Conservation (phyloP, 176 grass and related monocot genomes). For the Dactylis glomerata region DNA sequence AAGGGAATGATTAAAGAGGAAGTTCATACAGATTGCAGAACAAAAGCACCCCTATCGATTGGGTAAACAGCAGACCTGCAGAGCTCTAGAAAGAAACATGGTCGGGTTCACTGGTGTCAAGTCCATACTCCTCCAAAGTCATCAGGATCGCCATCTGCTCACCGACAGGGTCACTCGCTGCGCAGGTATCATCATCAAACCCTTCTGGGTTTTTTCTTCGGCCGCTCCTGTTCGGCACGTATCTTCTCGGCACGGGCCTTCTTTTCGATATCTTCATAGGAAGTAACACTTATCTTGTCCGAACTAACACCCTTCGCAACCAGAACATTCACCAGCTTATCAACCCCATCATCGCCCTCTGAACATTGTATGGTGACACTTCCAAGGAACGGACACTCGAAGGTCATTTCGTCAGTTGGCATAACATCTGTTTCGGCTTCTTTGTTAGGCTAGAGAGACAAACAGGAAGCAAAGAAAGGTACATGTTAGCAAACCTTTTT, state of each 20-base stretch:
- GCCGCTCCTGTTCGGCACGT: neutral
- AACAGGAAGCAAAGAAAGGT: neutral
- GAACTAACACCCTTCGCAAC: neutral
- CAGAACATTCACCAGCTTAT: neutral
- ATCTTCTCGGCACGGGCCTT: neutral
- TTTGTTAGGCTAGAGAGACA: neutral
- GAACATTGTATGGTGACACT: constrained; percentile 21
- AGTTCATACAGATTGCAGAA: neutral
- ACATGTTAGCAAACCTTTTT: neutral
- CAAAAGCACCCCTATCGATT: neutral
- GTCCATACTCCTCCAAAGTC: neutral
- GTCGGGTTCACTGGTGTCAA: neutral
- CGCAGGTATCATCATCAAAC: neutral
- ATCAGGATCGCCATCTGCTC: neutral
- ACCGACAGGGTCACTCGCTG: neutral
- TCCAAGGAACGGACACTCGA: constrained; percentile 31
- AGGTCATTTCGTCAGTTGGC: constrained; percentile 5
- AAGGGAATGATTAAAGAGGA: neutral
- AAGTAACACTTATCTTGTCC: constrained; percentile 17
- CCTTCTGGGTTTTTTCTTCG: neutral
- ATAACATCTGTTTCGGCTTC: neutral
- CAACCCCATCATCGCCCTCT: constrained; percentile 6
- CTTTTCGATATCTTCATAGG: neutral
- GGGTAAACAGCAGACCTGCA: neutral
- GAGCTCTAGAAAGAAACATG: neutral